Percentiles rank a stretch among this genome's conserved stretches.
These are phyloP conservation scores for Omphalea diandra DNA, from an alignment of 441 rosid genomes.

Conservation along the genomic window DNA sequence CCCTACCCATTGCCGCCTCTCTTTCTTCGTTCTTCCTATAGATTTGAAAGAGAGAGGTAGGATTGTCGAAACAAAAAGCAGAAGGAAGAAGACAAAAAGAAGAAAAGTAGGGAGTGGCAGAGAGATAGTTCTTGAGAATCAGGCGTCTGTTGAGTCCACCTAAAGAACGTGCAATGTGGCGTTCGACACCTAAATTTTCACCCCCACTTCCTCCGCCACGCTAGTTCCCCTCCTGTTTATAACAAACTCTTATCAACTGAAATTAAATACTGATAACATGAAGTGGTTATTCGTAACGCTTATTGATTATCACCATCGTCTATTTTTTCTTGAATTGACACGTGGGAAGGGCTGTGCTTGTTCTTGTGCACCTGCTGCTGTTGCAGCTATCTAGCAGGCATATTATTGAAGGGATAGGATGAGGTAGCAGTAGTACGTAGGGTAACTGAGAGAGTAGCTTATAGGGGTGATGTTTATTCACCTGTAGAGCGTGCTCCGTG, in stretches of 20 bases:
- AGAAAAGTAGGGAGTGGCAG: not conserved
- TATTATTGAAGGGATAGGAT: too few species aligned
- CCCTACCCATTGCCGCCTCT: conserved; percentile 24
- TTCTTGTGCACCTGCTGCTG: too few species aligned
- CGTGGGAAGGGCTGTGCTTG: too few species aligned
- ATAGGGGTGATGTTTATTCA: not conserved
- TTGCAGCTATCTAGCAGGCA: too few species aligned
- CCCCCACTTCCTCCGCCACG: conserved; percentile 2
- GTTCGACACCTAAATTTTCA: not conserved
- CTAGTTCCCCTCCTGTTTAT: not conserved
- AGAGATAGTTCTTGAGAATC: conserved; percentile 1
- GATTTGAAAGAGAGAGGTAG: not conserved
- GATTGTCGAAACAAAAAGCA: not conserved
- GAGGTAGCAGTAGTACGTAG: too few species aligned
- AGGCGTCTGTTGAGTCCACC: conserved; percentile 20
- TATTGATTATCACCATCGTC: too few species aligned
- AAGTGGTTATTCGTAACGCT: too few species aligned
- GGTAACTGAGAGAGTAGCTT: too few species aligned
- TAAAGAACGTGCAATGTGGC: conserved; percentile 13
- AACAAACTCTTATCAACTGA: not conserved
- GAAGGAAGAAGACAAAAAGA: conserved; percentile 3
- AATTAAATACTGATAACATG: too few species aligned
- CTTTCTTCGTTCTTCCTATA: not conserved
- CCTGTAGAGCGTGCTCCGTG: conserved; percentile 18
- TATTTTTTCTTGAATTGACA: too few species aligned